Evolutionary conservation across 1,139 yeast species (phyloP), one percentile per base, ranked within the genome.

Genomic region (Suhomyces maxii): DNA sequence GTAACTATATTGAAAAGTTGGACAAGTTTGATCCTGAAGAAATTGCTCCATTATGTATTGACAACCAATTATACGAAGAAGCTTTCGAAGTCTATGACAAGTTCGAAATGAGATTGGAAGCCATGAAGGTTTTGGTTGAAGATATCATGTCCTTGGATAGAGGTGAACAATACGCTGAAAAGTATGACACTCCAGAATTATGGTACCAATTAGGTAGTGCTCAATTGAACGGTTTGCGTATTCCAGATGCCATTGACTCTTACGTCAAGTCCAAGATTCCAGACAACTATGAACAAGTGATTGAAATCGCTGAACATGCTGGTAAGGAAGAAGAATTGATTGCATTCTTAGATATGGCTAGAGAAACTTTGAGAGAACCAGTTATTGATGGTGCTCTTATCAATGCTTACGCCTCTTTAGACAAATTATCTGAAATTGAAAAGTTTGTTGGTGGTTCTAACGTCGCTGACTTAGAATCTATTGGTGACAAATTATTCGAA

Each of bases 171-270:
- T 95, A 89, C 60, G 98, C 96, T 53, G 98, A 91, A 59, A 89
- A 88, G 69, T 76, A 89, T 56, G 93, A 91, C 59, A 77, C 81
- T 36, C 82, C 96, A 11, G 96, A 86, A 58, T 79, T 93, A 54
- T 93, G 98, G 98, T 86, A 88, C 61, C 95, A 90, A 69, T 80
- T 95, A 52, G 99, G 97, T 79, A 83, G 85, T 65, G 97, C 99
- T 47, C 99, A 95, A 72, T 79, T 93, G 62, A 89, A 90, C 60
- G 99, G 98, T 45, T 79, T 91, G 63, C 84, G 98, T 60, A 83
- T 93, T 51, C 86, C 91, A 40, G 98, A 93, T 63, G 91, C 99
- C 32, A 87, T 93, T 60, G 84, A 83, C 47, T 89, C 97, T 14
- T 89, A 88, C 60, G 88, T 91, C 60, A 87, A 83, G 63, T 96